Percentiles rank a stretch among this genome's conserved stretches.
phyloP scores from a whole-genome alignment of 371 early-diverging fungal species.

The Mucor sp. region DNA sequence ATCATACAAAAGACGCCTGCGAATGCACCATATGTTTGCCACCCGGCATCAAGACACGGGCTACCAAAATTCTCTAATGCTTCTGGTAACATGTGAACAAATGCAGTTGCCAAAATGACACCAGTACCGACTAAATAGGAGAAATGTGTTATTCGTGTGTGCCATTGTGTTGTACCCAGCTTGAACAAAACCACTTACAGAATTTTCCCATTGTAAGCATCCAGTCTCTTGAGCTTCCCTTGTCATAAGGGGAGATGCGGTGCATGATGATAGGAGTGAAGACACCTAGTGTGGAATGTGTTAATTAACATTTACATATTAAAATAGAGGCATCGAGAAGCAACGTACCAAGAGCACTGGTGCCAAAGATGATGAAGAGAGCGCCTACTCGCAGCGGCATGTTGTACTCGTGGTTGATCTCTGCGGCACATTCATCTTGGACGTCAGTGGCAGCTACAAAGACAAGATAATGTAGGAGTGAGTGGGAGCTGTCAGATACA shows the following conservation, averaged over 20 bases:
- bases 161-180: not conserved
- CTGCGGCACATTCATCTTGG: slow-evolving; percentile 19
- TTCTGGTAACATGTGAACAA: slow-evolving; percentile 71
- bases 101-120: slow-evolving; percentile 78
- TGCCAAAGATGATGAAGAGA: slow-evolving; percentile 31
- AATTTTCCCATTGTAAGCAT: slow-evolving; percentile 45
- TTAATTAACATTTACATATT: not conserved
- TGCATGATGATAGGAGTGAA: slow-evolving; percentile 47
- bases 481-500: not conserved
- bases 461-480: not conserved
- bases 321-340: not conserved
- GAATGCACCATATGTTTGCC: slow-evolving; percentile 41
- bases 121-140: slow-evolving; percentile 66
- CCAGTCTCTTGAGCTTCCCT: slow-evolving; percentile 36
- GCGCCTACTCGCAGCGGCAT: slow-evolving; percentile 29
- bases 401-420: slow-evolving; percentile 22
- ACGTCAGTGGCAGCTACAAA: not conserved
- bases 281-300: slow-evolving; percentile 28
- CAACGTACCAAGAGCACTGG: slow-evolving; percentile 29
- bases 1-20: slow-evolving; percentile 48
- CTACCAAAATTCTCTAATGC: slow-evolving; percentile 37
- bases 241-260: slow-evolving; percentile 34
- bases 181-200: slow-evolving; percentile 34
- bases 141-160: not conserved
- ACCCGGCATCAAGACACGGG: slow-evolving; percentile 40